phyloP scores from a whole-genome alignment of 2,329 filamentous ascomycete species.

The Botryotinia globosa region DNA sequence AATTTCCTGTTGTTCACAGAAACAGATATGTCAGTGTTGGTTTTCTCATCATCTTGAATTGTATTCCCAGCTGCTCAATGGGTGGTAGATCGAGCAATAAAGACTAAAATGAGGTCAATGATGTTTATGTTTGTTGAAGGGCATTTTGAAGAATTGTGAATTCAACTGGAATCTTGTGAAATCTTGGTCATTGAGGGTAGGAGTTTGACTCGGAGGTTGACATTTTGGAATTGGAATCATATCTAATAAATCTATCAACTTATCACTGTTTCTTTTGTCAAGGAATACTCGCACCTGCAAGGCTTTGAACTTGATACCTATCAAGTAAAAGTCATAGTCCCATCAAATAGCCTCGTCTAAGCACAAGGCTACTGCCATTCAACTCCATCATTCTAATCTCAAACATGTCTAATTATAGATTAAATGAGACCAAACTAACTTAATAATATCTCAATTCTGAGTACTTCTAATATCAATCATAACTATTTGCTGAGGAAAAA shows the following conservation, averaged over 20 bases:
- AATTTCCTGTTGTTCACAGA: accelerated
- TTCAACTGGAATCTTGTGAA: not conserved
- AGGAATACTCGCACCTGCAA: too few relatives aligned
- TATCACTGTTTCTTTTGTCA: not conserved
- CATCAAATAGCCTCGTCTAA: not conserved
- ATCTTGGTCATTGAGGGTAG: not conserved
- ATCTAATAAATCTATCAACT: too few relatives aligned
- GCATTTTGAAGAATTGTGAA: not conserved
- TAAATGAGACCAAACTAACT: accelerated
- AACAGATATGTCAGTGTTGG: not conserved
- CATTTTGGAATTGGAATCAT: not conserved
- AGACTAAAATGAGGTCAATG: not conserved
- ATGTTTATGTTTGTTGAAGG: not conserved
- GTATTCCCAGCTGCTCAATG: accelerated
- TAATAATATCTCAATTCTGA: not conserved
- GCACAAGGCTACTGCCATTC: not conserved
- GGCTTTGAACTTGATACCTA: not conserved
- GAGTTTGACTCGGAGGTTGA: not conserved
- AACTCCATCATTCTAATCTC: not conserved
- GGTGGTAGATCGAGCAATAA: not conserved
- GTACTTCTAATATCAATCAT: not conserved
- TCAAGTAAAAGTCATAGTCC: too few relatives aligned
- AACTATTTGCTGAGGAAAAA: not conserved
- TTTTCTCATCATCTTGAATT: not conserved
- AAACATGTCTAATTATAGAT: not conserved